Percentiles rank a stretch among this genome's conserved stretches.
Evolutionary conservation across 768 basidiomycete genomes (phyloP).

Genomic region (Amanita thiersii): DNA sequence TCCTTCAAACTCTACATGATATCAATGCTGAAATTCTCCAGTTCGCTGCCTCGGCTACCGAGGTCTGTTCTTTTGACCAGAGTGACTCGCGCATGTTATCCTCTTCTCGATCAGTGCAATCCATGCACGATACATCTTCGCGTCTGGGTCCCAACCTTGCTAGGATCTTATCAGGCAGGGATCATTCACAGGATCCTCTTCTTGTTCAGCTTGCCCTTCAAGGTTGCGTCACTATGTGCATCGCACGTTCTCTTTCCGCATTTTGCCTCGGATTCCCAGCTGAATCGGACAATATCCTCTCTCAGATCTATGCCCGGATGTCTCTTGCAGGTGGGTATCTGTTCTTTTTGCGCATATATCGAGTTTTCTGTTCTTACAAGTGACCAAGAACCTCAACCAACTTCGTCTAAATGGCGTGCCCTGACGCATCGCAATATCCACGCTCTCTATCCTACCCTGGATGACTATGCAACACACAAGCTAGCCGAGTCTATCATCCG

Average conservation of each 20-base stretch:
- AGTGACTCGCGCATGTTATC: conserved; percentile 25
- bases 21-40: conserved; percentile 79
- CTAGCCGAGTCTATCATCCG: conserved; percentile 68
- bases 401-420: conserved; percentile 70
- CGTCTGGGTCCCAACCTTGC: conserved; percentile 59
- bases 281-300: conserved; percentile 57
- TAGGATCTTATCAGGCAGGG: conserved; percentile 50
- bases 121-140: conserved; percentile 50
- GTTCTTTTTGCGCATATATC: background rate
- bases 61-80: conserved; percentile 45
- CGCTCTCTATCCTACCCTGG: conserved; percentile 54
- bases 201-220: conserved; percentile 73
- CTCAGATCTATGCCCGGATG: conserved; percentile 56
- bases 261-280: conserved; percentile 73
- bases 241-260: conserved; percentile 56
- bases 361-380: background rate
- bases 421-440: conserved; percentile 66
- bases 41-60: conserved; percentile 68
- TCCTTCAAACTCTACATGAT: conserved; percentile 73
- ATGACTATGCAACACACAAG: conserved; percentile 61
- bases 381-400: conserved; percentile 61
- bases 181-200: conserved; percentile 70
- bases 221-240: conserved; percentile 58
- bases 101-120: conserved; percentile 35
- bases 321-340: conserved; percentile 39